Evolutionary conservation across 148 eudicot genomes (phyloP).

Genomic region (Persicaria maculosa): DNA sequence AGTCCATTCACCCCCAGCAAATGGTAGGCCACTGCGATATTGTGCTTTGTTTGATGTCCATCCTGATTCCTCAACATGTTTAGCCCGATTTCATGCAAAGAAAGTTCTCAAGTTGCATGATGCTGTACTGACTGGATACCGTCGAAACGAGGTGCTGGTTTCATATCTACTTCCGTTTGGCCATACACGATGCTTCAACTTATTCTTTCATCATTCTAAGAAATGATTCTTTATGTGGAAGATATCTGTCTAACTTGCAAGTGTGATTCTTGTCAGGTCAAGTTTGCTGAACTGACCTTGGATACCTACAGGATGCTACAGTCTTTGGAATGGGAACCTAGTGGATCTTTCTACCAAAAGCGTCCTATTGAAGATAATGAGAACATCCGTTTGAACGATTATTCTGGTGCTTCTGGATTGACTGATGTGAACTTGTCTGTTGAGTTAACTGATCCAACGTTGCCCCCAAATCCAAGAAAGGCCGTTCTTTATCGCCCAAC

Average conservation of each 20-base stretch:
- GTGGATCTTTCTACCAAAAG: slow-evolving; percentile 78
- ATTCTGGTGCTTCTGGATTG: slow-evolving; percentile 77
- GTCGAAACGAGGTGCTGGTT: slow-evolving; percentile 69
- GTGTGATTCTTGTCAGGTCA: slow-evolving; percentile 49
- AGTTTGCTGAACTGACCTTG: slow-evolving; percentile 84
- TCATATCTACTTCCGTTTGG: slow-evolving; percentile 9
- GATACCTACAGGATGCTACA: slow-evolving; percentile 96
- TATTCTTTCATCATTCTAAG: slow-evolving; percentile 2
- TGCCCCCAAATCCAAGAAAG: slow-evolving; percentile 95
- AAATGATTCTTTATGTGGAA: background rate
- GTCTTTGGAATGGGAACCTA: slow-evolving; percentile 98
- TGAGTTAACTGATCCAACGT: slow-evolving; percentile 78
- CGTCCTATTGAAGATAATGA: slow-evolving; percentile 46
- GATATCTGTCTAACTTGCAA: slow-evolving; percentile 3
- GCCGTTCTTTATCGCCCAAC: slow-evolving; percentile 81
- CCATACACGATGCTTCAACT: background rate
- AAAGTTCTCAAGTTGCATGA: slow-evolving; percentile 80
- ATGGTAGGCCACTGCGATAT: slow-evolving; percentile 67
- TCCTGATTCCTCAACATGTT: slow-evolving; percentile 63
- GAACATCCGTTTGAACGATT: slow-evolving; percentile 56
- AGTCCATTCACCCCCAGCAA: slow-evolving; percentile 40
- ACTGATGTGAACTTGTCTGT: slow-evolving; percentile 79
- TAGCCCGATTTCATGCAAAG: slow-evolving; percentile 90
- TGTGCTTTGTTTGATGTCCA: slow-evolving; percentile 67
- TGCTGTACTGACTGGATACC: slow-evolving; percentile 85